These are phyloP conservation scores for Bjerkandera adusta DNA, from an alignment of 1,284 basidiomycete species.

Conservation along the genomic window DNA sequence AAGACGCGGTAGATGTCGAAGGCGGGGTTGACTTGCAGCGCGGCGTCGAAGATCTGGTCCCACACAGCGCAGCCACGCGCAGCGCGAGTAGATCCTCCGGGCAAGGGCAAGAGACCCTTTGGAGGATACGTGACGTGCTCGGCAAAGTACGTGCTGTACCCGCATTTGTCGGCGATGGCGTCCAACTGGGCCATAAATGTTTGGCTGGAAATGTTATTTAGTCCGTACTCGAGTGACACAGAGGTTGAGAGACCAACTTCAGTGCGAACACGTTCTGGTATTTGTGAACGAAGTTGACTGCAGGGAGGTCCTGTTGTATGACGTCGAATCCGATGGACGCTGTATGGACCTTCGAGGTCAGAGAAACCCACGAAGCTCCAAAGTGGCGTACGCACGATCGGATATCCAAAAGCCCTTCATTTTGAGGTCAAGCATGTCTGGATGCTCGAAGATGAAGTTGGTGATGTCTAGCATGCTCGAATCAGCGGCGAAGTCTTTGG, in stretches of 20 bases:
- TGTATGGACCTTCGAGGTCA: slow-evolving; percentile 25
- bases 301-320: slow-evolving; percentile 64
- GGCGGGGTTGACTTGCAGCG: slow-evolving; percentile 64
- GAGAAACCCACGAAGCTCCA: too few species aligned
- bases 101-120: slow-evolving; percentile 54
- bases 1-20: slow-evolving; percentile 78
- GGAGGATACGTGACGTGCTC: slow-evolving; percentile 70
- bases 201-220: slow-evolving; percentile 38
- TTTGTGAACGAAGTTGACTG: slow-evolving; percentile 69
- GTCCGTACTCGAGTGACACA: too few species aligned
- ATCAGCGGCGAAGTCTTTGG: not conserved
- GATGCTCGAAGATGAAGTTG: slow-evolving; percentile 66
- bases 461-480: slow-evolving; percentile 54
- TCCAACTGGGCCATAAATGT: slow-evolving; percentile 62
- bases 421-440: slow-evolving; percentile 47
- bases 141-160: slow-evolving; percentile 61
- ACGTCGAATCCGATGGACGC: slow-evolving; percentile 58
- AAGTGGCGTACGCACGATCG: slow-evolving; percentile 54
- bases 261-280: slow-evolving; percentile 66
- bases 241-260: slow-evolving; percentile 43
- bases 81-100: slow-evolving; percentile 43
- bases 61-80: slow-evolving; percentile 63
- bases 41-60: slow-evolving; percentile 58
- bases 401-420: slow-evolving; percentile 72
- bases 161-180: slow-evolving; percentile 48